Conservation (phyloP, 768 basidiomycete species). For the Rhizopogon salebrosus region DNA sequence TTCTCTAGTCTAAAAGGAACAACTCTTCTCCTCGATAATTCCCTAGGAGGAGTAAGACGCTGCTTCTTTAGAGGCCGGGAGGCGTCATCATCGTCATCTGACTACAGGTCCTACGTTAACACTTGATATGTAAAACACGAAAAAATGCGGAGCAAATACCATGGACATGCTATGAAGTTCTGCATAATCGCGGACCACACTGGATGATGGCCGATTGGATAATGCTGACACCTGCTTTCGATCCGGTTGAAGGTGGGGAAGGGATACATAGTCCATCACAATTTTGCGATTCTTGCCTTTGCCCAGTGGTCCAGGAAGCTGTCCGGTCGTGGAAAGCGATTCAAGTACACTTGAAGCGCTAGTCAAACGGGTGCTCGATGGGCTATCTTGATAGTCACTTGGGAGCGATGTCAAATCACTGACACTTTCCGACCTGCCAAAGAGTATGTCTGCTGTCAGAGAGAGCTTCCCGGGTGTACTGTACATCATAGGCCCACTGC, state of each 20-base stretch:
- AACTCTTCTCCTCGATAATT: not conserved
- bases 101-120: not conserved
- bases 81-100: not conserved
- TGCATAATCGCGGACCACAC: not conserved
- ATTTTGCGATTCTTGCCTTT: not conserved
- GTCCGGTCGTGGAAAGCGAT: not conserved
- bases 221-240: not conserved
- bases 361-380: not conserved
- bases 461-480: not conserved
- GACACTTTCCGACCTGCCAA: conserved; percentile 3
- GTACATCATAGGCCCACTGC: not conserved
- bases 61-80: not conserved
- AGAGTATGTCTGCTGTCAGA: not conserved
- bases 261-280: not conserved
- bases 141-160: not conserved
- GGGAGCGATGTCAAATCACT: conserved; percentile 28
- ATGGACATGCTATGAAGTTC: not conserved
- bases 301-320: not conserved
- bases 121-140: not conserved
- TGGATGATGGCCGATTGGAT: not conserved
- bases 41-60: not conserved
- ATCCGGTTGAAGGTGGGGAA: not conserved
- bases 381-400: conserved; percentile 11
- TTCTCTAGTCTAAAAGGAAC: not conserved
- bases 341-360: not conserved